Conservation (phyloP, 805 yeast genomes). For the Pichia deserticola region DNA sequence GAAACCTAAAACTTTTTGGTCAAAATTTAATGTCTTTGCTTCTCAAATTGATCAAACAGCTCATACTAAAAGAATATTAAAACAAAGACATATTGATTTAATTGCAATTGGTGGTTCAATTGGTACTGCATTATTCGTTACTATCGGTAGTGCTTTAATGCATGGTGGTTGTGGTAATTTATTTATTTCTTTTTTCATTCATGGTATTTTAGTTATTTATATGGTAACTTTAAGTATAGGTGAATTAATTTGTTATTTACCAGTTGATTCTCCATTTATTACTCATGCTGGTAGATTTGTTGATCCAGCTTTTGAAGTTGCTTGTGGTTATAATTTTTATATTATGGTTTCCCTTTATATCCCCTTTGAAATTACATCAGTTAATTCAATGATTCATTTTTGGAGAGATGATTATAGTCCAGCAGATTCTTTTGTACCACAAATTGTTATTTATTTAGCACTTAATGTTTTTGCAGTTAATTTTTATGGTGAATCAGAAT, state of each 20-base stretch:
- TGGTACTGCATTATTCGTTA: slow-evolving; percentile 73
- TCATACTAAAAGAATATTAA: slow-evolving; percentile 37
- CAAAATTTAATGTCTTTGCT: background rate
- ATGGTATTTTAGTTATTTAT: slow-evolving; percentile 60
- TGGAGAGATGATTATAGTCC: slow-evolving; percentile 76
- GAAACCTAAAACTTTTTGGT: background rate
- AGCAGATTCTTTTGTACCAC: slow-evolving; percentile 60
- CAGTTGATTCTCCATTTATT: slow-evolving; percentile 71
- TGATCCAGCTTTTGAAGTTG: slow-evolving; percentile 67
- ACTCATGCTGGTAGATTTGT: slow-evolving; percentile 67
- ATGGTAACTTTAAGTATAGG: slow-evolving; percentile 65
- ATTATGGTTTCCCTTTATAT: slow-evolving; percentile 67
- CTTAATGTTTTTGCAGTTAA: slow-evolving; percentile 69
- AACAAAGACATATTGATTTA: slow-evolving; percentile 68
- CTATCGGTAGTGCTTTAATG: slow-evolving; percentile 57
- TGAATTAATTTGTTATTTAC: slow-evolving; percentile 71
- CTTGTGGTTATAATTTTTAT: slow-evolving; percentile 78
- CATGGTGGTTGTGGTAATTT: slow-evolving; percentile 67
- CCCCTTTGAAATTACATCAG: slow-evolving; percentile 80
- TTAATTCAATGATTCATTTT: slow-evolving; percentile 67
- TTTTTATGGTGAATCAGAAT: slow-evolving; percentile 76
- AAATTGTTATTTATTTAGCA: slow-evolving; percentile 51
- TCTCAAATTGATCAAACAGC: background rate
- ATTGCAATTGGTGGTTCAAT: slow-evolving; percentile 78
- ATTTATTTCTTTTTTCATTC: slow-evolving; percentile 54